Base-by-base conservation (phyloP, 2,329 filamentous ascomycete species). In the Clonostachys byssicola region DNA sequence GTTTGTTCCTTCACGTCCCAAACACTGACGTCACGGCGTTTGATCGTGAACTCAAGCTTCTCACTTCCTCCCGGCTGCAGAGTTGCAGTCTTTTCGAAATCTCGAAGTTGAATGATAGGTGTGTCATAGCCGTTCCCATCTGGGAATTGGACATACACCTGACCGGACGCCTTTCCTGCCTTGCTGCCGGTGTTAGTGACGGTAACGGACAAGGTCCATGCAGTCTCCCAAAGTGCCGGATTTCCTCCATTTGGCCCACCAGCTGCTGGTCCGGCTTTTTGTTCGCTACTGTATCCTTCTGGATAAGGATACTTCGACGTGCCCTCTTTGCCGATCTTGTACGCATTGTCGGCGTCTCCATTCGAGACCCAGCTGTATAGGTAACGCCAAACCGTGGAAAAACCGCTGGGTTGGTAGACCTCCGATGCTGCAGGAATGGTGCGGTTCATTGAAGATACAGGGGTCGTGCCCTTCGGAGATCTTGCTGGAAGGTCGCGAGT, bases 161-260 rank as follows among this genome's bases (percentile, higher is more conserved):
- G 73, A 6, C 67, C 65, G 1, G 72, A 72, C 6, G 70, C 73
- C 48, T 73, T 71, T n/a, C 74, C 74, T 0, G 63, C 51, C 47
- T 52, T 53, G 12, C 47, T n/a, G 8, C 81, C 82, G 0, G 65
- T 71, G 55, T 86, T 86, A 34, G 70, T 69, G 10, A 83, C 76
- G 10, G 67, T 60, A 5, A 81, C 67, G 2, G 64, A 61, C 14
- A 72, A 36, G 6, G 50, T 60, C 55, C 80, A 71, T 0, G 69
- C 66, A 16, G 63, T 56, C 34, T 80, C 78, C 67, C 77, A 87
- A 16, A 87, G 72, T 42, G 79, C 75, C 1, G 85, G 83, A 59
- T 89, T 88, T 3, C 86, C 85, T 51, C 85, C 84, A 55, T 83
- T 73, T 12, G 75, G 83, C 43, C 89, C 89, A 20, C 88, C 88